Conservation (phyloP, 192 early-diverging fungal species). For the Lobulomyces angularis region DNA sequence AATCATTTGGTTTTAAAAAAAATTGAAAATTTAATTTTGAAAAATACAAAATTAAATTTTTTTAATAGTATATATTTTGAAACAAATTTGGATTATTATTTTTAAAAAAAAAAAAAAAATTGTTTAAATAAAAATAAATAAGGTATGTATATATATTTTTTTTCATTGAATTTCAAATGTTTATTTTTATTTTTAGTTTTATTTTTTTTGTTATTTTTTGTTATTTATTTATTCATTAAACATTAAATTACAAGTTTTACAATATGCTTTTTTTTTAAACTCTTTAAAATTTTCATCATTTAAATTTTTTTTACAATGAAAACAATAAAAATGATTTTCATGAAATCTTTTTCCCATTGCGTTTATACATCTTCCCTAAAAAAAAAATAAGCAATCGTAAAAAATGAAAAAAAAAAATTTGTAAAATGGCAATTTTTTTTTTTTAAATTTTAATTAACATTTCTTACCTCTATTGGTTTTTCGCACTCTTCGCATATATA, state of each 20-base stretch:
- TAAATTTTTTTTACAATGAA: slow-evolving; percentile 18
- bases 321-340: slow-evolving; percentile 16
- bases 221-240: not conserved
- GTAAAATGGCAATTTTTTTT: not conserved
- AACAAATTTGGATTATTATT: too few relatives aligned
- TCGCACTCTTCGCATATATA: slow-evolving; percentile 18
- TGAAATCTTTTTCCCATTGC: slow-evolving; percentile 21
- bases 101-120: not conserved
- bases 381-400: slow-evolving; percentile 14
- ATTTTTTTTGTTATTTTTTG: not conserved
- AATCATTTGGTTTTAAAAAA: too few relatives aligned
- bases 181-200: not conserved
- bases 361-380: not conserved
- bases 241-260: not conserved
- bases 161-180: too few relatives aligned
- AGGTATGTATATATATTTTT: too few relatives aligned
- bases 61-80: too few relatives aligned
- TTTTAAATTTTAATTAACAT: not conserved
- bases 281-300: not conserved
- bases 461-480: slow-evolving; percentile 8
- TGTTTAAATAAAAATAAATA: not conserved
- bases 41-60: too few relatives aligned
- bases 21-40: too few relatives aligned
- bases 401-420: too few relatives aligned
- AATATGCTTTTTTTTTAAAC: slow-evolving; percentile 14